Evolutionary conservation across 2,329 filamentous ascomycete species (phyloP), one percentile per base, ranked within the genome.

Genomic region (Diaporthe caulivora): DNA sequence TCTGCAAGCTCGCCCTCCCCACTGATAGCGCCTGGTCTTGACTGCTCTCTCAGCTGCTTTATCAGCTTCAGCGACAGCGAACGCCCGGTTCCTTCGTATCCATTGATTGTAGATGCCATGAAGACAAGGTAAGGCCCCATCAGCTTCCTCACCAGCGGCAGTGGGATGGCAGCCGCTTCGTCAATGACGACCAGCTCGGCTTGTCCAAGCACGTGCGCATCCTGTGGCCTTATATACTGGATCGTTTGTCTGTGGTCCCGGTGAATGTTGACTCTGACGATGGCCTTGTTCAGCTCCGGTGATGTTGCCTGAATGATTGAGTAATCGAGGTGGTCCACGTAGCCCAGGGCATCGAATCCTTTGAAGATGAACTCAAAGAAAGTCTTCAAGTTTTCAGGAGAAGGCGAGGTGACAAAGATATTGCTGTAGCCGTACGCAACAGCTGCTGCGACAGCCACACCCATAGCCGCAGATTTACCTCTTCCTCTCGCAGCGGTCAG

Each of bases 71-170:
- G 86, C 0, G 97, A 98, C 8, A 99, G 88, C 1, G 97, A 98
- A 73, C 97, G 92, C 53, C 97, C 97, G 9, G 97, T 99, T 72
- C 97, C 97, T 85, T 99, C 97, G 81, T 99, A 99, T 73, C 97
- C 97, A 81, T 98, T 98, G 85, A 99, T 98, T 1, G 97, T 99
- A 0, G 97, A 99, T 0, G 97, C 95, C 97, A 99, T 98, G 84
- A 99, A 99, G 11, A 98, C 95, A 49, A 99, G 87, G 83, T 99
- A 99, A 18, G 96, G 96, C 0, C 97, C 97, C 91, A 99, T 95
- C 53, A 99, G 88, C 84, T 98, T 98, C 78, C 93, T 90, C 10
- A 99, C 97, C 3, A 98, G 86, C 0, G 97, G 97, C 15, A 99
- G 84, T 17, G 97, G 97, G 76, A 99, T 99, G 1, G 97, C 97